phyloP scores from a whole-genome alignment of 495 filamentous ascomycete species.

The Amorphotheca resinae region DNA sequence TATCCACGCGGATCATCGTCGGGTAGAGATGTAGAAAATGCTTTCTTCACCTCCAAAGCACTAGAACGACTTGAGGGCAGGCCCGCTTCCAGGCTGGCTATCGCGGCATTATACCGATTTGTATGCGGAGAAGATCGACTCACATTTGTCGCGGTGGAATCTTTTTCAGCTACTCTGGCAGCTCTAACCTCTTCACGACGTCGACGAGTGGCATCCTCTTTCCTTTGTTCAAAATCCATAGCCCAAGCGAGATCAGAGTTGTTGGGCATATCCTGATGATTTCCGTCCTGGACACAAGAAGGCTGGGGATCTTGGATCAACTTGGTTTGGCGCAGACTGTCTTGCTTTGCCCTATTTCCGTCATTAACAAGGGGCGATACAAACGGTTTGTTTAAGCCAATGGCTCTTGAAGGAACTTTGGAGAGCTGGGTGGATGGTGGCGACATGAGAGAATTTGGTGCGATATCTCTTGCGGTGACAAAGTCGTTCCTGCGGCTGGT shows the following conservation, averaged over 20 bases:
- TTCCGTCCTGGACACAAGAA: background rate
- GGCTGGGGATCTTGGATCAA: background rate
- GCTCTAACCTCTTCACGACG: conserved; percentile 15
- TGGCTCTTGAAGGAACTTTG: background rate
- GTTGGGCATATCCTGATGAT: background rate
- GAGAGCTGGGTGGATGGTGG: background rate
- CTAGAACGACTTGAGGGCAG: background rate
- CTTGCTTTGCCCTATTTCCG: background rate
- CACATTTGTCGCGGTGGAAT: background rate
- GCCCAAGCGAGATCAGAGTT: conserved; percentile 21
- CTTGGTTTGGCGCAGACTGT: conserved; percentile 10
- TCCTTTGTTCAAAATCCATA: conserved; percentile 27
- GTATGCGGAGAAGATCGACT: conserved; percentile 18
- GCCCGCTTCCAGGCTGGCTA: conserved; percentile 19
- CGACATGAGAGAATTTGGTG: conserved; percentile 2
- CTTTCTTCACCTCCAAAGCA: conserved; percentile 7
- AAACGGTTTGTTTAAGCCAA: conserved; percentile 17
- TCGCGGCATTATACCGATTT: conserved; percentile 27
- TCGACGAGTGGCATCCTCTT: conserved; percentile 20
- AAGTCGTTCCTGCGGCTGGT: conserved; percentile 7
- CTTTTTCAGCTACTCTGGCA: background rate
- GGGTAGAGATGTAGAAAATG: conserved; percentile 22
- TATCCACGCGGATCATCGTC: conserved; percentile 29
- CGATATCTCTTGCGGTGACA: conserved; percentile 15
- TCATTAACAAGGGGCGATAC: conserved; percentile 18